Conservation (phyloP, 352 stramenopile species). For the Plasmopara muralis region DNA sequence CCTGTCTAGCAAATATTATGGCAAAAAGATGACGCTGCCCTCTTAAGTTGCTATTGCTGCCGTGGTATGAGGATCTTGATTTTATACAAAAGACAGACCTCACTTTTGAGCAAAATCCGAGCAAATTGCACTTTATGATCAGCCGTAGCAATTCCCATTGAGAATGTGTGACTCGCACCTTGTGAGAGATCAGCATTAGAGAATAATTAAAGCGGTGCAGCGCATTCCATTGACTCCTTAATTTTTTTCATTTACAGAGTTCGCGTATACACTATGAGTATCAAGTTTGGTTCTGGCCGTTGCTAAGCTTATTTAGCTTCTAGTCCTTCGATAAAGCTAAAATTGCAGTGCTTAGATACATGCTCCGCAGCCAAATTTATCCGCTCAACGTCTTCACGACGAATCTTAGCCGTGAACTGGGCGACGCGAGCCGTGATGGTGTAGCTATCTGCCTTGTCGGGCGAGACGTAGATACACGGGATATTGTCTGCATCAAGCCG, state of each 20-base stretch:
- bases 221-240: conserved; percentile 5
- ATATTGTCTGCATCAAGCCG: conserved; percentile 79
- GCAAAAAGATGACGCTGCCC: conserved; percentile 87
- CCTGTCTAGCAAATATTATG: conserved; percentile 77
- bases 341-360: conserved; percentile 78
- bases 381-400: conserved; percentile 61
- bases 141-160: conserved; percentile 1
- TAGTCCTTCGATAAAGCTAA: conserved; percentile 56
- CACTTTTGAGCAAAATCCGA: background rate
- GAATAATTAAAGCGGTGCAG: too few relatives aligned
- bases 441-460: conserved; percentile 82
- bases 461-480: conserved; percentile 83
- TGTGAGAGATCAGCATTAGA: too few relatives aligned
- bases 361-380: conserved; percentile 76
- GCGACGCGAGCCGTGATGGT: conserved; percentile 73
- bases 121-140: conserved; percentile 1
- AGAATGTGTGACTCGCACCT: background rate
- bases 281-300: conserved; percentile 5
- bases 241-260: conserved; percentile 16
- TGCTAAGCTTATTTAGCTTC: background rate
- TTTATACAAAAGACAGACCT: background rate
- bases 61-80: conserved; percentile 3
- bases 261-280: background rate
- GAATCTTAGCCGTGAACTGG: conserved; percentile 79
- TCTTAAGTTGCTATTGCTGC: conserved; percentile 42